Evolutionary conservation across 352 stramenopile species (phyloP).

Genomic region (Pythium guiyangense): DNA sequence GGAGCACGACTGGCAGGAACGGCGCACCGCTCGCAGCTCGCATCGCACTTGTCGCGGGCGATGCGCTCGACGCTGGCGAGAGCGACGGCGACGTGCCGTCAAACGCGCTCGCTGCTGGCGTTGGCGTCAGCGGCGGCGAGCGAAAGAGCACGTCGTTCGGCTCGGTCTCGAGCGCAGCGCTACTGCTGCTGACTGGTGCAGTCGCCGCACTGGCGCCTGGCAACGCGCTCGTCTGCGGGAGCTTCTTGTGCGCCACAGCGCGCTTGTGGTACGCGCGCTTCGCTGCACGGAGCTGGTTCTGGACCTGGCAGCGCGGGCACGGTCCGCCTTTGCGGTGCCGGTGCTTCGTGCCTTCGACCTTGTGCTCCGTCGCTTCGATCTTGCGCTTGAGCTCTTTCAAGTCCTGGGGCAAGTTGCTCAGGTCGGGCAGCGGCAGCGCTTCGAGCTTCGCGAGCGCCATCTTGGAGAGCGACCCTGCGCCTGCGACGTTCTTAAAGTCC

Average conservation of each 20-base stretch:
- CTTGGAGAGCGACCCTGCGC: slow-evolving; percentile 40
- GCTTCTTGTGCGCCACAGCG: slow-evolving; percentile 77
- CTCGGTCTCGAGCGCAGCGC: slow-evolving; percentile 5
- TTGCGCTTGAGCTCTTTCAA: slow-evolving; percentile 81
- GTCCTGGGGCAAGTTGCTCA: slow-evolving; percentile 73
- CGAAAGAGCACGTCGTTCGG: slow-evolving; percentile 10
- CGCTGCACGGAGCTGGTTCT: slow-evolving; percentile 75
- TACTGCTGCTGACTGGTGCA: neutral
- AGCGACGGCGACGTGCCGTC: slow-evolving; percentile 21
- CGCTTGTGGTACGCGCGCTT: slow-evolving; percentile 82
- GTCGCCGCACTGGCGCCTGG: neutral
- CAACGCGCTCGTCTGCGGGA: slow-evolving; percentile 40
- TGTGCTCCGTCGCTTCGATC: slow-evolving; percentile 80
- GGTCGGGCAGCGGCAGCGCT: slow-evolving; percentile 64
- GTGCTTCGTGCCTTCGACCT: slow-evolving; percentile 85
- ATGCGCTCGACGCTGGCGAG: slow-evolving; percentile 12
- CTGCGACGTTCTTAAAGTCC: slow-evolving; percentile 58
- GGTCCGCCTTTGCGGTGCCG: slow-evolving; percentile 79
- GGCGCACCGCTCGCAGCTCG: slow-evolving; percentile 10
- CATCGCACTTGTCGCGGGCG: slow-evolving; percentile 6
- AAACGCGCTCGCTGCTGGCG: slow-evolving; percentile 6
- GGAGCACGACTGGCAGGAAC: slow-evolving; percentile 21
- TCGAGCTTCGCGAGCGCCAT: slow-evolving; percentile 66
- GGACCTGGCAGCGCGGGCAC: slow-evolving; percentile 75
- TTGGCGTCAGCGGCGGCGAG: slow-evolving; percentile 11